phyloP scores from a whole-genome alignment of 2,329 filamentous ascomycete species.

The Pseudogymnoascus sp. region DNA sequence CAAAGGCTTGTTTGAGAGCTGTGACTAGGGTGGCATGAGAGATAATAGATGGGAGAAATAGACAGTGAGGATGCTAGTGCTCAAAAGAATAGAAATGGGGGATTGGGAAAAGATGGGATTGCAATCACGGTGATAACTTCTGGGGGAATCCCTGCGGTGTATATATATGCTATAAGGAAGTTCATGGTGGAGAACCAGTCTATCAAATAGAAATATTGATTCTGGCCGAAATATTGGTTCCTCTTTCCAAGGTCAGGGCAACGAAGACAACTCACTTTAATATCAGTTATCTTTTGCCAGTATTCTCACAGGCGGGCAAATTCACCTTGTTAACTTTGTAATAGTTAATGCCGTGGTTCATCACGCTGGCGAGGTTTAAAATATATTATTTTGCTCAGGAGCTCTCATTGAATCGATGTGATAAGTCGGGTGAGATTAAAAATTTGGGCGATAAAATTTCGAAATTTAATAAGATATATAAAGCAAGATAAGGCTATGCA shows the following conservation, averaged over 20 bases:
- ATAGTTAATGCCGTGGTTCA: neutral
- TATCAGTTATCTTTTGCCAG: too few relatives aligned
- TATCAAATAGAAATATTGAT: neutral
- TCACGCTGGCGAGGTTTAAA: neutral
- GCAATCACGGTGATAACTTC: neutral
- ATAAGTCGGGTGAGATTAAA: too few relatives aligned
- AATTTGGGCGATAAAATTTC: too few relatives aligned
- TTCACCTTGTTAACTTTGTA: too few relatives aligned
- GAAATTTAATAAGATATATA: too few relatives aligned
- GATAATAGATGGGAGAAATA: neutral
- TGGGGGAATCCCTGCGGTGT: neutral
- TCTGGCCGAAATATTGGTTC: neutral
- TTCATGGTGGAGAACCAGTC: neutral
- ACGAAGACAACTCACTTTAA: too few relatives aligned
- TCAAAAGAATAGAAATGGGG: neutral
- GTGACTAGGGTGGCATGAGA: neutral
- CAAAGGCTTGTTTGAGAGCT: neutral
- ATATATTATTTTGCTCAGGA: too few relatives aligned
- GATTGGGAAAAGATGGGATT: neutral
- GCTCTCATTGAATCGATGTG: too few relatives aligned
- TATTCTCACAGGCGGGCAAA: too few relatives aligned
- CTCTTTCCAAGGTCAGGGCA: neutral
- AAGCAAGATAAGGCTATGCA: too few relatives aligned
- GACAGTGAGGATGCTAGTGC: neutral
- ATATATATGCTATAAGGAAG: neutral